These are phyloP conservation scores for Arachis stenosperma DNA, from an alignment of 306 rosid species.

Conservation along the genomic window DNA sequence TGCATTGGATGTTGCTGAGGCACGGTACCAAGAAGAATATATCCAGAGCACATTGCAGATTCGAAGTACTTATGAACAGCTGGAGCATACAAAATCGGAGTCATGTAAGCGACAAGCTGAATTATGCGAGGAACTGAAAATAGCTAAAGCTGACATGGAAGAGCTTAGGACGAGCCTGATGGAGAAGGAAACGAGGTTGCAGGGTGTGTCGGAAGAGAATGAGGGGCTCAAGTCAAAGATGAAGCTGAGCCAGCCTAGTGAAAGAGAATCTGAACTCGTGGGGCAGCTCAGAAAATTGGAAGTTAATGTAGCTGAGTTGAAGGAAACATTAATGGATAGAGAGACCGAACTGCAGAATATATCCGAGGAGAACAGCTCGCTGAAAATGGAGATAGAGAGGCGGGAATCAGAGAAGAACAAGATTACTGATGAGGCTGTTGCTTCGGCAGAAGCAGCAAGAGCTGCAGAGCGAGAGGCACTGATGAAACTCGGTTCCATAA, in stretches of 20 bases:
- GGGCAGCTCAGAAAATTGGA: conserved; percentile 54
- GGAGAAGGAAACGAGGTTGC: conserved; percentile 65
- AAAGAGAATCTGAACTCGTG: conserved; percentile 49
- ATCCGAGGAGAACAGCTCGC: conserved; percentile 57
- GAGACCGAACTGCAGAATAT: conserved; percentile 65
- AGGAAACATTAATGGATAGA: conserved; percentile 58
- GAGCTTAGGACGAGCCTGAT: conserved; percentile 58
- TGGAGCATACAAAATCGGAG: conserved; percentile 66
- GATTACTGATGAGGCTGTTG: conserved; percentile 41
- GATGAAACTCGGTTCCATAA: conserved; percentile 52
- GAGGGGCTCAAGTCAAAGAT: conserved; percentile 40
- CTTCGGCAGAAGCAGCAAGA: conserved; percentile 56
- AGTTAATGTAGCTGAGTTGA: conserved; percentile 60
- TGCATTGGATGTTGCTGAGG: conserved; percentile 80
- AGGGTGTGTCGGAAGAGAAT: conserved; percentile 53
- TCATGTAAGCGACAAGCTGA: conserved; percentile 58
- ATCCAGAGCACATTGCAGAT: conserved; percentile 82
- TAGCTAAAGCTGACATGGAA: conserved; percentile 53
- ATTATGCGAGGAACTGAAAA: conserved; percentile 56
- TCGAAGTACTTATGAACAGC: conserved; percentile 70
- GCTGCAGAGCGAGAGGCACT: conserved; percentile 63
- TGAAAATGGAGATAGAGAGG: conserved; percentile 50
- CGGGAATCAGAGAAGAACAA: conserved; percentile 50
- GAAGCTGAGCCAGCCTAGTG: conserved; percentile 37
- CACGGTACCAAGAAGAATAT: conserved; percentile 79